Evolutionary conservation across 805 yeast species (phyloP).

Genomic region (Monosporozyma servazzii): DNA sequence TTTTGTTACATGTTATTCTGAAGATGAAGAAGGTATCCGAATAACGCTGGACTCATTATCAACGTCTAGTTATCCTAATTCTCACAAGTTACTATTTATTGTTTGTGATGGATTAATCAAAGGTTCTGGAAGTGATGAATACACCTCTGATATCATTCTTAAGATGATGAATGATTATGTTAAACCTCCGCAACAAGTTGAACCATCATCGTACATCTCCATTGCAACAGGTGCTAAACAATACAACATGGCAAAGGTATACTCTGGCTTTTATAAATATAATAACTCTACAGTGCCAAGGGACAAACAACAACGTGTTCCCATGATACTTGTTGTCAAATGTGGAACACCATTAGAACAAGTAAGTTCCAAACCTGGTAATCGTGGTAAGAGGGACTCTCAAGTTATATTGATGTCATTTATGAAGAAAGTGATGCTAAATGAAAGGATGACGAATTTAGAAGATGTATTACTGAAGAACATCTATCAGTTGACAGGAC

Average conservation of each 20-base stretch:
- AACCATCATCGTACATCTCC: conserved; percentile 83
- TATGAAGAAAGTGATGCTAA: conserved; percentile 76
- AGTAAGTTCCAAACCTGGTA: conserved; percentile 70
- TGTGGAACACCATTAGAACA: conserved; percentile 83
- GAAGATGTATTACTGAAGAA: conserved; percentile 68
- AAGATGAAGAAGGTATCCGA: conserved; percentile 77
- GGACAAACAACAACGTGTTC: conserved; percentile 80
- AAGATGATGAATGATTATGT: conserved; percentile 78
- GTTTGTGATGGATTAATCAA: conserved; percentile 92
- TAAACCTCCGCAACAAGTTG: conserved; percentile 62
- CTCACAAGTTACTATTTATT: conserved; percentile 78
- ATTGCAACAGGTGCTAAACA: conserved; percentile 91
- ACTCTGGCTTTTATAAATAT: conserved; percentile 88
- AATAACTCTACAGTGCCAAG: conserved; percentile 63
- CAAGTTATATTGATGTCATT: conserved; percentile 87
- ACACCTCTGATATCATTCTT: conserved; percentile 86
- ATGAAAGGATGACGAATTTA: conserved; percentile 88
- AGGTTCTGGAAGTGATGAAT: conserved; percentile 81
- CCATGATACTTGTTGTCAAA: conserved; percentile 69
- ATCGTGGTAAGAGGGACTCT: conserved; percentile 93
- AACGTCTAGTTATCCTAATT: conserved; percentile 92
- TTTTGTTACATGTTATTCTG: conserved; percentile 90
- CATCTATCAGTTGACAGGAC: conserved; percentile 77
- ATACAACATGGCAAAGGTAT: conserved; percentile 96
- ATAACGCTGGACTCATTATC: conserved; percentile 86